Percentiles rank a stretch among this genome's conserved stretches.
Conservation (phyloP, 768 basidiomycete species). For the Boletus vinaceobasis region DNA sequence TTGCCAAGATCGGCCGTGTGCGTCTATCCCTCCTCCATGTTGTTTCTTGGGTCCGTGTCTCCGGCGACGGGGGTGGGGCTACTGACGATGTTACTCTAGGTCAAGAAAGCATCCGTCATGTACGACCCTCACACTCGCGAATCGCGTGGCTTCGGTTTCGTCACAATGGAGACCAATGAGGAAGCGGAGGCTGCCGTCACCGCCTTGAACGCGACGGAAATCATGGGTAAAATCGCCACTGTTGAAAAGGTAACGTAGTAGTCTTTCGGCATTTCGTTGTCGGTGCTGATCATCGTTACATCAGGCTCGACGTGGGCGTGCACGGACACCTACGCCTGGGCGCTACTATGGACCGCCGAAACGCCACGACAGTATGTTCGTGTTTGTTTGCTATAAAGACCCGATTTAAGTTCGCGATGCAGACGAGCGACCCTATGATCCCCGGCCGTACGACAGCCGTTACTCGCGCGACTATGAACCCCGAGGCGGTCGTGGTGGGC, state of each 20-base stretch:
- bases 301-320: conserved; percentile 85
- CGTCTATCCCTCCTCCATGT: conserved; percentile 22
- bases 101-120: conserved; percentile 69
- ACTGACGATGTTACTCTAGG: conserved; percentile 24
- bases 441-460: conserved; percentile 86
- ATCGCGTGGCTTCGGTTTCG: conserved; percentile 84
- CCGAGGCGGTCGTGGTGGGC: conserved; percentile 46
- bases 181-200: conserved; percentile 92
- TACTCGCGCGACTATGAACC: conserved; percentile 68
- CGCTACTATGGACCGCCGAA: conserved; percentile 93
- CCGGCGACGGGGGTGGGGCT: background rate
- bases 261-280: background rate
- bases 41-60: background rate
- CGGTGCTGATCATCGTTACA: conserved; percentile 5
- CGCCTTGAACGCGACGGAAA: conserved; percentile 75
- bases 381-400: background rate
- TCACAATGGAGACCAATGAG: conserved; percentile 77
- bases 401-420: conserved; percentile 6
- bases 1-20: conserved; percentile 85
- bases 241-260: conserved; percentile 72
- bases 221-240: conserved; percentile 82
- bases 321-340: conserved; percentile 90
- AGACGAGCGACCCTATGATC: conserved; percentile 89
- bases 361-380: conserved; percentile 55
- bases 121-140: conserved; percentile 69